phyloP scores from a whole-genome alignment of 371 early-diverging fungal genomes.

The Apophysomyces sp. region DNA sequence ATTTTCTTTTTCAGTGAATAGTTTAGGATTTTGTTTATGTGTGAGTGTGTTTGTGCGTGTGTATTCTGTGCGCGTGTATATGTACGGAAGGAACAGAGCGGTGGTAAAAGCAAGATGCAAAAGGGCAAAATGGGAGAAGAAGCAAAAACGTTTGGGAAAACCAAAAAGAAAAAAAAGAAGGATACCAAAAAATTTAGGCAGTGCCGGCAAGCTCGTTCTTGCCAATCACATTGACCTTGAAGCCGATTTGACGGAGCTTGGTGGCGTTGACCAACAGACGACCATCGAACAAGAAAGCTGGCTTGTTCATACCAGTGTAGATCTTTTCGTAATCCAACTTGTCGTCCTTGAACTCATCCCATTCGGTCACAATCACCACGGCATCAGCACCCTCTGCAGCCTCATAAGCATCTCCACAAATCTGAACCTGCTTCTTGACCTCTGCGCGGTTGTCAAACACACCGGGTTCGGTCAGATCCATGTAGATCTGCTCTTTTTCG shows the following conservation, averaged over 20 bases:
- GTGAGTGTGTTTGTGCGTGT: background rate
- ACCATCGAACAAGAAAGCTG: slow-evolving; percentile 94
- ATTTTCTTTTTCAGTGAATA: background rate
- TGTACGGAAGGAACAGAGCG: background rate
- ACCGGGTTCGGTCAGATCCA: slow-evolving; percentile 78
- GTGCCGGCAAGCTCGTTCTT: slow-evolving; percentile 61
- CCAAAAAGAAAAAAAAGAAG: background rate
- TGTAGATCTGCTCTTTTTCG: slow-evolving; percentile 71
- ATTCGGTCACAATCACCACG: slow-evolving; percentile 86
- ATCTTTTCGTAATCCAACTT: slow-evolving; percentile 73
- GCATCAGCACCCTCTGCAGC: slow-evolving; percentile 79
- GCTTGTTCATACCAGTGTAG: slow-evolving; percentile 79
- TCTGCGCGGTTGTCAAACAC: slow-evolving; percentile 60
- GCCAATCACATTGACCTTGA: slow-evolving; percentile 83
- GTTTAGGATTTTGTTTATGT: too few species aligned
- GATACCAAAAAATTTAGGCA: slow-evolving; percentile 19
- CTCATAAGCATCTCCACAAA: slow-evolving; percentile 64
- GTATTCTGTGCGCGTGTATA: background rate
- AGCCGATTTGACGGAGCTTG: slow-evolving; percentile 79
- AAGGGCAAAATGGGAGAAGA: background rate
- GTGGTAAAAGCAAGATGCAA: background rate
- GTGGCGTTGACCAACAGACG: slow-evolving; percentile 80
- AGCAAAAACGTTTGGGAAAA: background rate
- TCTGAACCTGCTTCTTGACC: slow-evolving; percentile 65
- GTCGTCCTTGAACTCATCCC: slow-evolving; percentile 88